Evolutionary conservation across 2,329 filamentous ascomycete species (phyloP).

Genomic region (Scedosporium boydii): DNA sequence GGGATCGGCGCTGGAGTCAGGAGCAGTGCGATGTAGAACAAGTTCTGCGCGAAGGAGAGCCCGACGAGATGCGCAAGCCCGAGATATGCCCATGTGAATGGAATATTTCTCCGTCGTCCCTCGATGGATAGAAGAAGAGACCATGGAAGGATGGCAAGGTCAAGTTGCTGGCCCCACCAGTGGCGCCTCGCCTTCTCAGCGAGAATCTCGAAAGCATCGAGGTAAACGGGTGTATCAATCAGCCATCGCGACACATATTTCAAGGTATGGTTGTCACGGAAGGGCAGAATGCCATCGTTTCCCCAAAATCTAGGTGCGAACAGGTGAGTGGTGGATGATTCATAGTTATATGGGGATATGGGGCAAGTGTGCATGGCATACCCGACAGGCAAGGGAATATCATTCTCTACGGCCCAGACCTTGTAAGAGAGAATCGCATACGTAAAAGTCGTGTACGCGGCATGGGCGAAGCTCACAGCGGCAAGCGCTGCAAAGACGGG

Average conservation of each 20-base stretch:
- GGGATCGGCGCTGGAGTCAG: constrained; percentile 42
- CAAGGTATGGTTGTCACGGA: constrained; percentile 16
- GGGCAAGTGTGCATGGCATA: constrained; percentile 15
- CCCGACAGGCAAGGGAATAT: constrained; percentile 25
- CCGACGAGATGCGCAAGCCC: constrained; percentile 49
- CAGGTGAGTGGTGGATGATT: not conserved
- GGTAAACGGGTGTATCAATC: constrained; percentile 39
- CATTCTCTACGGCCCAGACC: constrained; percentile 34
- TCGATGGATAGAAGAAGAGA: constrained; percentile 49
- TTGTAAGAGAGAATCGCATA: constrained; percentile 38
- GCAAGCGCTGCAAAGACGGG: constrained; percentile 33
- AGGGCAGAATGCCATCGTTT: constrained; percentile 25
- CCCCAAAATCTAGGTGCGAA: constrained; percentile 14
- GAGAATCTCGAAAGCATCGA: constrained; percentile 44
- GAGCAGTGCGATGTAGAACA: constrained; percentile 52
- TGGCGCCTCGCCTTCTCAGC: constrained; percentile 44
- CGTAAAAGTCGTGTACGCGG: constrained; percentile 31
- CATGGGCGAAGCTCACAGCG: constrained; percentile 30
- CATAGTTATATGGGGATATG: not conserved
- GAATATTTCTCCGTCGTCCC: constrained; percentile 47
- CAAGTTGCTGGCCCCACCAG: constrained; percentile 55
- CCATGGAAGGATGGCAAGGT: constrained; percentile 43
- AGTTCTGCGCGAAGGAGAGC: constrained; percentile 51
- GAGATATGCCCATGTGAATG: constrained; percentile 45
- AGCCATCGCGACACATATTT: constrained; percentile 41